These are phyloP conservation scores for Ceratobasidium sp. DNA, from an alignment of 1,284 basidiomycete genomes.

Conservation along the genomic window DNA sequence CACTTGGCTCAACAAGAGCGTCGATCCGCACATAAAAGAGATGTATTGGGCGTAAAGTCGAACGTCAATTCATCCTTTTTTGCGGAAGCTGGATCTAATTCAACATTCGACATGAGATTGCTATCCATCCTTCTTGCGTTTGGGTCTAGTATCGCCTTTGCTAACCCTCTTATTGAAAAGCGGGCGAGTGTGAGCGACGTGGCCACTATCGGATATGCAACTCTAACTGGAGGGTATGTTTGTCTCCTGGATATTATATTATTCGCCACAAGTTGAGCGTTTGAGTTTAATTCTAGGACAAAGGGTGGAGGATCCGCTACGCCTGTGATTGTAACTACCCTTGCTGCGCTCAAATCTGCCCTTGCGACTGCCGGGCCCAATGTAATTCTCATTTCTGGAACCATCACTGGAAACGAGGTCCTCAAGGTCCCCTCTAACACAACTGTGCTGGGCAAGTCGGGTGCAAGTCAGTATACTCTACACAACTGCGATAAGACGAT, in stretches of 20 bases:
- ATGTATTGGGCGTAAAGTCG: no score
- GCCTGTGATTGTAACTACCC: slow-evolving; percentile 30
- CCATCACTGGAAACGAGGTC: slow-evolving; percentile 58
- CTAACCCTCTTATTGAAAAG: neutral
- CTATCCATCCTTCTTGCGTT: neutral
- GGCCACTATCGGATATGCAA: slow-evolving; percentile 23
- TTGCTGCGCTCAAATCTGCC: slow-evolving; percentile 57
- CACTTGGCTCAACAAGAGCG: no score
- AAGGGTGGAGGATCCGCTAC: slow-evolving; percentile 24
- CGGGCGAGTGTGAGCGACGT: slow-evolving; percentile 11
- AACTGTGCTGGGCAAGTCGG: slow-evolving; percentile 55
- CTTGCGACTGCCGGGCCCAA: slow-evolving; percentile 59
- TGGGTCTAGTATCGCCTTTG: neutral
- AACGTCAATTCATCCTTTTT: neutral
- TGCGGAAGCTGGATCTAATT: no score
- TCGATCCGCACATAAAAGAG: no score
- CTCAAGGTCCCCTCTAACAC: slow-evolving; percentile 60
- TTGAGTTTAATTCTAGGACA: slow-evolving; percentile 9
- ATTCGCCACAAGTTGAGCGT: neutral
- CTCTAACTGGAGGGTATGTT: slow-evolving; percentile 17
- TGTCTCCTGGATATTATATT: neutral
- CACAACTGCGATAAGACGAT: neutral
- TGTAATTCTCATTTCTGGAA: slow-evolving; percentile 60
- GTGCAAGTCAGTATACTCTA: slow-evolving; percentile 44
- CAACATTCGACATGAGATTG: neutral